Base-by-base conservation (phyloP, 2,329 filamentous ascomycete genomes). In the Fusarium xyrophilum region DNA sequence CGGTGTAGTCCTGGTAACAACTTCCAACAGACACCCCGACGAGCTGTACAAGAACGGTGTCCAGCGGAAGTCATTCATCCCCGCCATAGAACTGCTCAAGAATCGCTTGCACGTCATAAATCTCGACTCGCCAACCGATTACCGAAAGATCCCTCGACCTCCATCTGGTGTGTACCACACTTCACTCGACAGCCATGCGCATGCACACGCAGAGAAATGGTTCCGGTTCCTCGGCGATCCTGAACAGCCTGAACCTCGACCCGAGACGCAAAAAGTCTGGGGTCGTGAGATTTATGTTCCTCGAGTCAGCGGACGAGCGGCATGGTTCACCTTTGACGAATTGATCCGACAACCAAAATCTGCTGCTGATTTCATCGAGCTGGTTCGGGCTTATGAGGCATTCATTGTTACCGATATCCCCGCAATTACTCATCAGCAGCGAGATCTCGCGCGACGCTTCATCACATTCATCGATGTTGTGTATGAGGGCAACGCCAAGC, bases 21-120 rank as follows among this genome's bases (percentile, higher is more conserved):
- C 96, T 1, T 97, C 93, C 11, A 99, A 99, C 79, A 87, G 96
- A n/a, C 94, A 97, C 73, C 96, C 96, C 1, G 90, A 96, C 74
- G 95, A 99, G 63, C 86, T 99, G 11, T 99, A 99, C 84, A 97
- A 96, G 80, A 99, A 99, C 77, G 96, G 96, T 58, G 95, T 99
- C 68, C 96, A 99, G 81, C 90, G 96, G 62, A 91, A 97, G 72
- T 97, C 93, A 10, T 99, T 99, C 77, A 87, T 99, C 52, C 96
- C 96, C 0, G 97, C 95, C 70, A 99, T 99, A 76, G 91, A 94
- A 67, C 89, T 99, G 7, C 88, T 99, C 44, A 95, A 97, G 78
- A 87, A 85, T 39, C 88, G 90, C 5, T 86, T 99, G 12, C 89
- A 92, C 56, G 93, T 98, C 48, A 92, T 99, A 73, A 97, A 97